Evolutionary conservation across 768 basidiomycete genomes (phyloP), one percentile per base, ranked within the genome.

Genomic region (Amanita rimosa): DNA sequence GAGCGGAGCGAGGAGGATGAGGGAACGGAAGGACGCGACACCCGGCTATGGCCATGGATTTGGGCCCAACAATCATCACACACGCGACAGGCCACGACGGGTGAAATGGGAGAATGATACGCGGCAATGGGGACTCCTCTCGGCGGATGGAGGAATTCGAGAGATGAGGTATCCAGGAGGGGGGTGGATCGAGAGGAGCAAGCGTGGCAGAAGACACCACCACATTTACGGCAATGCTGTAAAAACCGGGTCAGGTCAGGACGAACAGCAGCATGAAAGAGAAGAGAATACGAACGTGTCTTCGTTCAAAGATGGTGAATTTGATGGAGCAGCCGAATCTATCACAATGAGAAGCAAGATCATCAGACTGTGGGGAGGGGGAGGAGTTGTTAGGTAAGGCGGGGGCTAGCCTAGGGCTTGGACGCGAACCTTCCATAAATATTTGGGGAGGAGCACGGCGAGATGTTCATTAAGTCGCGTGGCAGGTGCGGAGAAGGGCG

Each of bases 211-310:
- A 80, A 88, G 26, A 89, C 67, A 53, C 84, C 85, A 44, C 87
- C 87, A 55, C 87, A 89, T 60, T 88, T 89, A 61, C 87, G 76
- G 64, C 87, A 90, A 52, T 90, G 87, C 82, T 85, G 38, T 59
- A 35, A n/a, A n/a, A n/a, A n/a, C n/a, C n/a, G n/a, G n/a, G 48
- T 52, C 44, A 46, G 48, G 53, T 50, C 58, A 54, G 57, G 57
- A 53, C 63, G 57, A 40, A 22, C 26, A 24, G 43, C 14, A 48
- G 21, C 27, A n/a, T 29, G 44, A 48, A 29, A 17, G 47, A 48
- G n/a, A 29, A 29, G 41, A 52, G 14, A 8, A 40, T 13, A 73
- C 82, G 57, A 59, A 85, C 83, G 60, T 90, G 86, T 66, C 79
- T 78, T 53, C 86, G 83, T 54, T 85, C 82, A 38, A 81, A 73